These are phyloP conservation scores for Rhodomyrtus tomentosa DNA, from an alignment of 345 rosid species.

Conservation along the genomic window DNA sequence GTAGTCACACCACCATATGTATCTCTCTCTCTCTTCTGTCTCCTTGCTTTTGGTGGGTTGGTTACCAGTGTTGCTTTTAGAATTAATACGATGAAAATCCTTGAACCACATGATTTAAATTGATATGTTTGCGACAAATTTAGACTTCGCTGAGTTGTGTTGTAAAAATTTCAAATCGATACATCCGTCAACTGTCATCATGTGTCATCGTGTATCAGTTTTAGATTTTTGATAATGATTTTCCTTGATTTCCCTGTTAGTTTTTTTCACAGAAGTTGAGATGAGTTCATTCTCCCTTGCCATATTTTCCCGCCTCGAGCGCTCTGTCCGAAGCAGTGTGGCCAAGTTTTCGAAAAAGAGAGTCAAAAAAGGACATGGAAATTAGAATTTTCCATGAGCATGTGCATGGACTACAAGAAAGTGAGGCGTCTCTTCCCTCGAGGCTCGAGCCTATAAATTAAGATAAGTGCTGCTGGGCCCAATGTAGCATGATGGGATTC, in stretches of 20 bases:
- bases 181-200: too few species aligned
- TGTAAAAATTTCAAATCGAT: too few species aligned
- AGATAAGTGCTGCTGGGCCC: slow-evolving; percentile 10
- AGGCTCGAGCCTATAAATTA: not conserved
- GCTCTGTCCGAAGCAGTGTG: not conserved
- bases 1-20: not conserved
- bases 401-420: slow-evolving; percentile 15
- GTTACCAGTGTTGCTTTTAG: too few species aligned
- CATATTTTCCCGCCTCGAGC: not conserved
- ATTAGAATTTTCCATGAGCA: not conserved
- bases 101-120: too few species aligned
- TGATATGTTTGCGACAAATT: too few species aligned
- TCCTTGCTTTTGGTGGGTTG: not conserved
- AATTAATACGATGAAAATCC: too few species aligned
- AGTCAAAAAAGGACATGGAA: not conserved
- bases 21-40: not conserved
- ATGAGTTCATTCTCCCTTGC: not conserved
- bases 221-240: not conserved
- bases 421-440: slow-evolving; percentile 26
- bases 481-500: slow-evolving; percentile 4
- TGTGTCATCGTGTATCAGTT: too few species aligned
- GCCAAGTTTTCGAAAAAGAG: not conserved
- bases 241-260: not conserved
- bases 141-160: too few species aligned
- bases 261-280: not conserved